Evolutionary conservation across 2,329 filamentous ascomycete genomes (phyloP).

Genomic region (Anisogramma anomala): DNA sequence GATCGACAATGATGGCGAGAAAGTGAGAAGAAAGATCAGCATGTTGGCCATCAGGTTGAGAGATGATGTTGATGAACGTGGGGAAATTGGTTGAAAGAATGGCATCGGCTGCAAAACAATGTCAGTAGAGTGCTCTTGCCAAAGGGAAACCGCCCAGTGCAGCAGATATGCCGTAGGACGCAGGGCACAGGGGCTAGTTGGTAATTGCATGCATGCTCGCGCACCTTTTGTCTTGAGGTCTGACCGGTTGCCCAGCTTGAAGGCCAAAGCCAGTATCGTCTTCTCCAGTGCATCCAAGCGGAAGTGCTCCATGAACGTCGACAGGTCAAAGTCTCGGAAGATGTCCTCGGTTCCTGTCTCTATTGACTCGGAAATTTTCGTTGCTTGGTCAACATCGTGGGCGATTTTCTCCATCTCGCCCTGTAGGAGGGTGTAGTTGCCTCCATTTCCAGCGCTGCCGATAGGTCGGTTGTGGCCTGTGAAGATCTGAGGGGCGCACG

Average conservation of each 20-base stretch:
- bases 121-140: no score
- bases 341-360: slow-evolving; percentile 84
- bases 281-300: slow-evolving; percentile 82
- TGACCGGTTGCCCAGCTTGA: slow-evolving; percentile 67
- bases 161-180: no score
- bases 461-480: slow-evolving; percentile 61
- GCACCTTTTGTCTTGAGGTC: slow-evolving; percentile 85
- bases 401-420: slow-evolving; percentile 79
- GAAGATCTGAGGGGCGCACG: slow-evolving; percentile 88
- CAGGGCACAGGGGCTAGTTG: no score
- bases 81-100: slow-evolving; percentile 72
- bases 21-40: slow-evolving; percentile 57
- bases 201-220: no score
- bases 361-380: slow-evolving; percentile 86
- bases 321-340: slow-evolving; percentile 93
- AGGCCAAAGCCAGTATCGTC: slow-evolving; percentile 76
- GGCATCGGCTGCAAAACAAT: slow-evolving; percentile 56
- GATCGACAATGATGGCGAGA: slow-evolving; percentile 70
- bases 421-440: slow-evolving; percentile 72
- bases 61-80: slow-evolving; percentile 66
- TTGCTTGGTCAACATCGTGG: slow-evolving; percentile 68
- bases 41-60: slow-evolving; percentile 51
- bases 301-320: slow-evolving; percentile 91
- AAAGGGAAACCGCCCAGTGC: no score
- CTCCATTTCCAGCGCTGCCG: slow-evolving; percentile 46